phyloP scores from a whole-genome alignment of 441 rosid species.

The Pelargonium australe region DNA sequence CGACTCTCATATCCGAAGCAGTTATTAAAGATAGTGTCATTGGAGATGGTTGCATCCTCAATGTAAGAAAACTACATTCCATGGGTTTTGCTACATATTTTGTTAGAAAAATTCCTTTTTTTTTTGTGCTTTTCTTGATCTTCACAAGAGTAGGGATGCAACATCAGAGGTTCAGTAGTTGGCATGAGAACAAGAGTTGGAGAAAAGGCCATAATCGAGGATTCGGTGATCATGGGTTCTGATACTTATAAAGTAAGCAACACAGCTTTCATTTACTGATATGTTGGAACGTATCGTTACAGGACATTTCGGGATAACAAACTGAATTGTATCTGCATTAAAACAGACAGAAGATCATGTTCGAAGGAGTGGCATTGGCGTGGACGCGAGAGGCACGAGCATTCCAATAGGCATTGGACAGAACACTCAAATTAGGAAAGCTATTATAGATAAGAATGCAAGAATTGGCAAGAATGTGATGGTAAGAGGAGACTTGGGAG shows the following conservation, averaged over 20 bases:
- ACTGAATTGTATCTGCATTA: background rate
- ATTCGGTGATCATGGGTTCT: slow-evolving; percentile 71
- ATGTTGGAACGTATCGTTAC: background rate
- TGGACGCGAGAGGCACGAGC: slow-evolving; percentile 17
- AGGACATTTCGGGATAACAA: background rate
- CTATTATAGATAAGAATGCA: slow-evolving; percentile 68
- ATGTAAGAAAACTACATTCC: slow-evolving; percentile 36
- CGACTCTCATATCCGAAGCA: slow-evolving; percentile 46
- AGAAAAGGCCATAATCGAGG: slow-evolving; percentile 55
- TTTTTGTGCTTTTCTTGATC: background rate
- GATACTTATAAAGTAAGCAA: slow-evolving; percentile 59
- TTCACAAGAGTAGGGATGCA: slow-evolving; percentile 56
- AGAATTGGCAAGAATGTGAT: slow-evolving; percentile 68
- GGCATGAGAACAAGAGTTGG: slow-evolving; percentile 71
- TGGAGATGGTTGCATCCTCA: slow-evolving; percentile 74
- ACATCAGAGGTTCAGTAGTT: slow-evolving; percentile 60
- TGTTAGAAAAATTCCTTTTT: background rate
- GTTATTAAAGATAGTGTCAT: slow-evolving; percentile 51
- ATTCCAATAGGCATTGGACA: slow-evolving; percentile 63
- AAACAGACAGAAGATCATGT: slow-evolving; percentile 24
- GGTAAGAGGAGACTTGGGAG: slow-evolving; percentile 31
- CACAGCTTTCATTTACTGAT: background rate
- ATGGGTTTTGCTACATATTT: too few relatives aligned
- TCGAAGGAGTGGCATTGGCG: slow-evolving; percentile 18
- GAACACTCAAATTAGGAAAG: slow-evolving; percentile 46